phyloP scores from a whole-genome alignment of 352 stramenopile species.

The Phytopythium boreale region DNA sequence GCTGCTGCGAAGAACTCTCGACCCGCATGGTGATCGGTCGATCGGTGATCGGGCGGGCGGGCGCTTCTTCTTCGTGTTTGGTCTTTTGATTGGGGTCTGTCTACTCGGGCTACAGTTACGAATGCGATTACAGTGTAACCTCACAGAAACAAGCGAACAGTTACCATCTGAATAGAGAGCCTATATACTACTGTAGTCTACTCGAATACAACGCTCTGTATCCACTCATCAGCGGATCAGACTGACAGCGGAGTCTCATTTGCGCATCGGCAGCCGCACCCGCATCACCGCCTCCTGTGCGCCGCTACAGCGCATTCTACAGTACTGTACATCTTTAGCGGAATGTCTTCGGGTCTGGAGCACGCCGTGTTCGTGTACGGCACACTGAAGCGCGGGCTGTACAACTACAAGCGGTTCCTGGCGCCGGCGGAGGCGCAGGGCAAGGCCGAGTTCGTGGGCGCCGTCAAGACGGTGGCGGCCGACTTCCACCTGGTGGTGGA shows the following conservation, averaged over 20 bases:
- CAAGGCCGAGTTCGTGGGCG: conserved; percentile 51
- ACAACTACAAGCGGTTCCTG: conserved; percentile 72
- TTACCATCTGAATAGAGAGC: neutral
- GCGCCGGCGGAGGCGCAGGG: conserved; percentile 35
- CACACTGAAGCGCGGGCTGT: conserved; percentile 72
- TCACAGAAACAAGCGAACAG: neutral
- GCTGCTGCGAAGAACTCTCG: neutral
- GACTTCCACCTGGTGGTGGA: conserved; percentile 67
- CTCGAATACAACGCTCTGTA: neutral
- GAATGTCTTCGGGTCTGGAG: conserved; percentile 11
- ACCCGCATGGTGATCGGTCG: neutral
- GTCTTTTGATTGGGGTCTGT: neutral
- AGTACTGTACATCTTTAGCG: neutral
- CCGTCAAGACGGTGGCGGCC: conserved; percentile 25
- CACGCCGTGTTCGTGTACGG: conserved; percentile 79
- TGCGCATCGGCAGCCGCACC: neutral
- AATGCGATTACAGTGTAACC: neutral
- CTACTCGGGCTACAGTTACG: neutral
- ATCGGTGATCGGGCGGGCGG: neutral
- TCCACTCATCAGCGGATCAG: neutral
- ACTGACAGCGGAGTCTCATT: neutral
- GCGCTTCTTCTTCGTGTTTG: neutral
- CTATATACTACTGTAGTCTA: neutral
- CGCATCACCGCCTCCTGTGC: no score
- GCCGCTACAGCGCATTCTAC: no score